phyloP scores from a whole-genome alignment of 2,329 filamentous ascomycete genomes.

The Zasmidium angulare region DNA sequence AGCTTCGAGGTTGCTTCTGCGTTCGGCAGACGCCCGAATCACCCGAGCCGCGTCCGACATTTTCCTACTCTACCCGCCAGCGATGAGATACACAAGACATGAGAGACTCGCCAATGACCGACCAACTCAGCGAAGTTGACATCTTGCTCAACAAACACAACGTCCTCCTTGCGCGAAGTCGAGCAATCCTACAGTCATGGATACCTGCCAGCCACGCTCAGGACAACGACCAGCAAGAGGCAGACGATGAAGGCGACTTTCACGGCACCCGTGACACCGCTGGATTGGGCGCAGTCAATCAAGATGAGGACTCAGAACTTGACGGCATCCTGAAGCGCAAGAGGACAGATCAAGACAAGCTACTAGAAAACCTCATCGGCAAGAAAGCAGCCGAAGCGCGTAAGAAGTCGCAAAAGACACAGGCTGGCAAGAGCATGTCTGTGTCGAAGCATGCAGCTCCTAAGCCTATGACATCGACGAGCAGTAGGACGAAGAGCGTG shows the following conservation, averaged over 20 bases:
- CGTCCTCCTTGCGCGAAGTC: conserved; percentile 53
- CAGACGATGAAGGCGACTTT: conserved; percentile 57
- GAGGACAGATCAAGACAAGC: conserved; percentile 43
- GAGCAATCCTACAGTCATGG: conserved; percentile 57
- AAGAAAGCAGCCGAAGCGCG: conserved; percentile 40
- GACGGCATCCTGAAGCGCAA: conserved; percentile 39
- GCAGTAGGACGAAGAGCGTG: neutral
- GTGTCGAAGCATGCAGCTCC: conserved; percentile 13
- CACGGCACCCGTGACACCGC: conserved; percentile 27
- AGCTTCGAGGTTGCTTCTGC: conserved; percentile 2
- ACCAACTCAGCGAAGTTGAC: conserved; percentile 38
- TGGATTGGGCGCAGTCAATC: conserved; percentile 16
- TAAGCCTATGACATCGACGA: neutral
- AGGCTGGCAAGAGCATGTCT: conserved; percentile 4
- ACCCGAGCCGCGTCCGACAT: neutral
- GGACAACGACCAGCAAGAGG: conserved; percentile 31
- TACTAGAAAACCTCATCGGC: conserved; percentile 42
- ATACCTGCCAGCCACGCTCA: conserved; percentile 45
- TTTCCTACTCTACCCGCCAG: neutral
- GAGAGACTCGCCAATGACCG: conserved; percentile 5
- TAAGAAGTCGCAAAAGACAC: conserved; percentile 24
- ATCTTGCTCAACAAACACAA: conserved; percentile 56
- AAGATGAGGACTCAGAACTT: conserved; percentile 13
- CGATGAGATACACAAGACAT: neutral
- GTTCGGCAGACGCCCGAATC: neutral